A percentile compares a stretch with the other conserved stretches of the same genome.
Evolutionary conservation across 208 protist species (phyloP).

Genomic region (Leishmania martiniquensis): DNA sequence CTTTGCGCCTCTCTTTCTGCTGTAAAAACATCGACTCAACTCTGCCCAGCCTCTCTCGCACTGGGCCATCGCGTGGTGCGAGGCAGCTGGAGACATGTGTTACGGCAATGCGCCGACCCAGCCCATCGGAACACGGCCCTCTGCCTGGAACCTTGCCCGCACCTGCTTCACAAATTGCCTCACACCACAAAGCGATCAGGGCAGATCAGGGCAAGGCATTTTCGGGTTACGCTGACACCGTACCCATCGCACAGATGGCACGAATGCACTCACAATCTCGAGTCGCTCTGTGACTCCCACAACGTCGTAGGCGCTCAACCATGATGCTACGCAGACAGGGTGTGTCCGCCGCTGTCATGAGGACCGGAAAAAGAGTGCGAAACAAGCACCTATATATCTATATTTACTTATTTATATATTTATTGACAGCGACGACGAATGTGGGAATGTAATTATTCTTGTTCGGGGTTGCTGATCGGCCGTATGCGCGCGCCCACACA

Average conservation of each 20-base stretch:
- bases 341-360: too few species aligned
- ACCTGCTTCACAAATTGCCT: not conserved
- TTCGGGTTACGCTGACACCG: not conserved
- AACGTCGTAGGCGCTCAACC: not conserved
- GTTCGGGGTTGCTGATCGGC: not conserved
- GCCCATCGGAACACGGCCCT: not conserved
- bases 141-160: not conserved
- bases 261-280: not conserved
- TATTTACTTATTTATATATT: too few species aligned
- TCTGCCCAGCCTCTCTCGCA: too few species aligned
- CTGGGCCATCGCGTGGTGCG: not conserved
- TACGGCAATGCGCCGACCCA: not conserved
- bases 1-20: not conserved
- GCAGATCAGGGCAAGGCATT: not conserved
- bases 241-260: not conserved
- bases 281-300: not conserved
- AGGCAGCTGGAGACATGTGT: not conserved
- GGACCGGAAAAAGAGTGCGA: not conserved
- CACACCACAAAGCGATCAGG: not conserved
- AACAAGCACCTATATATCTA: too few species aligned
- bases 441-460: not conserved
- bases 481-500: not conserved
- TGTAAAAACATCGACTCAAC: too few species aligned
- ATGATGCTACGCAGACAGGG: not conserved
- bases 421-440: not conserved